phyloP scores from a whole-genome alignment of 2,329 filamentous ascomycete species.

The Cladophialophora bantiana region DNA sequence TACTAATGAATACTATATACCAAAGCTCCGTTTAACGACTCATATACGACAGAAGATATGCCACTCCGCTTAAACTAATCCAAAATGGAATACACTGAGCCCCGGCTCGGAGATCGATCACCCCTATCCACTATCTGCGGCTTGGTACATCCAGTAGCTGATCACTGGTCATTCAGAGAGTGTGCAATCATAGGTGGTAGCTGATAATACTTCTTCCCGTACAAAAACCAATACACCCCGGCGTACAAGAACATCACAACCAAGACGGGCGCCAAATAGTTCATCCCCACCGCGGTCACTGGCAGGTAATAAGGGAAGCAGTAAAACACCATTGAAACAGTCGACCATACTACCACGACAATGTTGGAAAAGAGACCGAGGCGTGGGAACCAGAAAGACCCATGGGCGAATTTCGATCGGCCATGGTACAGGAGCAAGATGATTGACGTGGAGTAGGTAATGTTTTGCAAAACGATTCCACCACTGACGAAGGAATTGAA shows the following conservation, averaged over 20 bases:
- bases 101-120: no score
- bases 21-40: no score
- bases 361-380: slow-evolving; percentile 51
- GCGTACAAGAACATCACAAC: slow-evolving; percentile 21
- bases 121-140: no score
- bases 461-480: slow-evolving; percentile 48
- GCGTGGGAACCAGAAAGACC: slow-evolving; percentile 43
- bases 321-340: slow-evolving; percentile 55
- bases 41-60: no score
- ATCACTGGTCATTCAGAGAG: slow-evolving; percentile 2
- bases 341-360: slow-evolving; percentile 54
- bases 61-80: no score
- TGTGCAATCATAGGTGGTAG: slow-evolving; percentile 12
- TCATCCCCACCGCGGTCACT: slow-evolving; percentile 54
- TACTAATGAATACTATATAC: no score
- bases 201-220: slow-evolving; percentile 16
- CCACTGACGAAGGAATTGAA: slow-evolving; percentile 48
- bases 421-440: slow-evolving; percentile 57
- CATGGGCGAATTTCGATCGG: slow-evolving; percentile 40
- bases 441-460: slow-evolving; percentile 40
- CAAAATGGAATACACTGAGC: no score
- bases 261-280: slow-evolving; percentile 54
- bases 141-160: not conserved
- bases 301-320: slow-evolving; percentile 54
- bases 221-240: slow-evolving; percentile 11